Percentiles rank a stretch among this genome's conserved stretches.
Conservation (phyloP, 176 grass and related monocot species). For the Elaeis guineensis region DNA sequence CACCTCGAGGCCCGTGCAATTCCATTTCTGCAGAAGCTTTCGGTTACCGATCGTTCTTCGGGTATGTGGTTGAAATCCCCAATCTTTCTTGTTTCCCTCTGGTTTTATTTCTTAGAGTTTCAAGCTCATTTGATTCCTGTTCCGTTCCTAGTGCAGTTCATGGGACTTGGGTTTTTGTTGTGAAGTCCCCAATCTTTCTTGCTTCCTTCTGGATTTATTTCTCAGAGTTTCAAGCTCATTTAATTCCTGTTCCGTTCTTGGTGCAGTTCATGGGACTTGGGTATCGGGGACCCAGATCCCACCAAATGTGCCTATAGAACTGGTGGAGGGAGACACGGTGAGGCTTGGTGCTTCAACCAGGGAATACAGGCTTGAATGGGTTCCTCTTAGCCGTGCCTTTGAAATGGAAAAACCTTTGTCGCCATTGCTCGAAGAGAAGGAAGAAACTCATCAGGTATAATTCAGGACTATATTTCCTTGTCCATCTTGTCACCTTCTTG, state of each 20-base stretch:
- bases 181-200: no score
- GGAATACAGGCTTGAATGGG: conserved; percentile 76
- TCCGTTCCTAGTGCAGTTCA: conserved; percentile 35
- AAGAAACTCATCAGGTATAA: conserved; percentile 46
- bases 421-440: conserved; percentile 61
- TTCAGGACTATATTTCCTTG: conserved; percentile 6
- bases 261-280: conserved; percentile 86
- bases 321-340: conserved; percentile 47
- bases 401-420: conserved; percentile 64
- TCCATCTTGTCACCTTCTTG: neutral
- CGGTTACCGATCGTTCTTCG: conserved; percentile 62
- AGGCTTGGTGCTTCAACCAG: conserved; percentile 63
- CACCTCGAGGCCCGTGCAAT: conserved; percentile 46
- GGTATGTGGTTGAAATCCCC: conserved; percentile 22
- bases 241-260: no score
- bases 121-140: no score
- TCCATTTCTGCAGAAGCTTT: conserved; percentile 37
- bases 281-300: conserved; percentile 65
- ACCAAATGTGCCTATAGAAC: conserved; percentile 39
- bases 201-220: neutral
- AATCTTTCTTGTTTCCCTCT: neutral
- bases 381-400: conserved; percentile 45
- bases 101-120: neutral
- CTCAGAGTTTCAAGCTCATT: no score
- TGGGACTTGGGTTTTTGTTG: conserved; percentile 60